Evolutionary conservation across 2,329 filamentous ascomycete genomes (phyloP), one percentile per base, ranked within the genome.

Genomic region (Daldinia sp.): DNA sequence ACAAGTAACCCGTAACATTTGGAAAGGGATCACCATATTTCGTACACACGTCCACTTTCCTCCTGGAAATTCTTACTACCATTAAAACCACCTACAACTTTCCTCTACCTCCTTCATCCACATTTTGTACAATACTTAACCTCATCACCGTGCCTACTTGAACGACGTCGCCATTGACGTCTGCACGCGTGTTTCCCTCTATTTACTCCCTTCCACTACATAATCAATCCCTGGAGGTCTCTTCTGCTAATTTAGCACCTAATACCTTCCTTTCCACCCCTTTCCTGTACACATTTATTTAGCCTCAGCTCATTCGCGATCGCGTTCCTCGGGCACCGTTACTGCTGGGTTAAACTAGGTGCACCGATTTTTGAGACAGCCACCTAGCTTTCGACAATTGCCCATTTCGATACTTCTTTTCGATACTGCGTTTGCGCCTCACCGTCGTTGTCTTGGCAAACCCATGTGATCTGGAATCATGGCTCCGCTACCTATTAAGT

Each of bases 401-500:
- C 23, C 35, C 19, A 19, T 57, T 57, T 64, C 53, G 23, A 43
- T 50, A 49, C 41, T 53, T 56, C 57, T 53, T 61, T 66, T 68
- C n/a, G n/a, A 43, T 50, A 49, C 41, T 53, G 59, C 57, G 56
- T 61, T 66, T 68, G 65, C 65, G 65, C 55, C 63, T 66, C 39
- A 34, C 60, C 50, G 63, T 57, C 30, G 23, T 51, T 49, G 17
- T 49, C 47, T 51, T 45, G 27, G 55, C 47, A 34, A 17, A 64
- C 70, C 66, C 70, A 76, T 76, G 73, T 71, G 62, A 70, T 69
- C 71, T 70, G 70, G 64, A 73, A 71, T 68, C 78, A 85, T 85
- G 87, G 86, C 88, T 78, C 86, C 89, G 80, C 84, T 96, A 77
- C 93, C 92, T 76, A 96, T 97, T 82, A 93, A 93, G 84, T 96